Conservation (phyloP, 2,329 filamentous ascomycete genomes). For the Sporothrix protearum region DNA sequence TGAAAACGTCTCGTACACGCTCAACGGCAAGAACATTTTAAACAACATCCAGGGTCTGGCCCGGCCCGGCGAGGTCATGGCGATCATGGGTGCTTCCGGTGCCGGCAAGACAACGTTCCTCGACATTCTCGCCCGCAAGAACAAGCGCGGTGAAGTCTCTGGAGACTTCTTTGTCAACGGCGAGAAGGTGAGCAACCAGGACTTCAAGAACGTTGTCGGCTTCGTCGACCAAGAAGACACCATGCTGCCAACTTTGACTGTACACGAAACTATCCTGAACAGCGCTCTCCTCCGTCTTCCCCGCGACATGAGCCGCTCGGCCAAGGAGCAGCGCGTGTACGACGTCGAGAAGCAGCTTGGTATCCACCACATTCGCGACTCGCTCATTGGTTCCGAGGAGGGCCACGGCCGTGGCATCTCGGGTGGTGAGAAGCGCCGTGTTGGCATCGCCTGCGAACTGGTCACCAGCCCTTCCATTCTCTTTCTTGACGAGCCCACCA, state of each 20-base stretch:
- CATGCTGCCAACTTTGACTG: slow-evolving; percentile 90
- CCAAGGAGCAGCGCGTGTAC: slow-evolving; percentile 87
- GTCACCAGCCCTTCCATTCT: slow-evolving; percentile 96
- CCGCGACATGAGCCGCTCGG: slow-evolving; percentile 76
- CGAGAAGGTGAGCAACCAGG: slow-evolving; percentile 76
- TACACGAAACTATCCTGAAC: slow-evolving; percentile 95
- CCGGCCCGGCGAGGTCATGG: slow-evolving; percentile 91
- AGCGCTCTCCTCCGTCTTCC: slow-evolving; percentile 91
- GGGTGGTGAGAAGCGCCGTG: slow-evolving; percentile 91
- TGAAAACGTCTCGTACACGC: slow-evolving; percentile 76
- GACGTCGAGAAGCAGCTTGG: slow-evolving; percentile 96
- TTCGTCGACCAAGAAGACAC: slow-evolving; percentile 99
- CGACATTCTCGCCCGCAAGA: slow-evolving; percentile 93
- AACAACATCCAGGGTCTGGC: slow-evolving; percentile 76
- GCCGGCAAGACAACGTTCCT: slow-evolving; percentile 97
- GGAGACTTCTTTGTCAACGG: slow-evolving; percentile 93
- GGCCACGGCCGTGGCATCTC: slow-evolving; percentile 92
- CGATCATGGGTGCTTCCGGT: slow-evolving; percentile 97
- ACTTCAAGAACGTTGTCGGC: slow-evolving; percentile 88
- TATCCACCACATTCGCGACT: slow-evolving; percentile 90
- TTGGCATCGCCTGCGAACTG: slow-evolving; percentile 94
- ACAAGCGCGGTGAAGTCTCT: slow-evolving; percentile 75
- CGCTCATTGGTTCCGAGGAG: slow-evolving; percentile 93
- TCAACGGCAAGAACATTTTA: slow-evolving; percentile 87
- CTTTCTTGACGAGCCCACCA: slow-evolving; percentile 95